Percentiles rank a stretch among this genome's conserved stretches.
Evolutionary conservation across 75 land plant genomes (phyloP).

Genomic region (Azolla pinnata): DNA sequence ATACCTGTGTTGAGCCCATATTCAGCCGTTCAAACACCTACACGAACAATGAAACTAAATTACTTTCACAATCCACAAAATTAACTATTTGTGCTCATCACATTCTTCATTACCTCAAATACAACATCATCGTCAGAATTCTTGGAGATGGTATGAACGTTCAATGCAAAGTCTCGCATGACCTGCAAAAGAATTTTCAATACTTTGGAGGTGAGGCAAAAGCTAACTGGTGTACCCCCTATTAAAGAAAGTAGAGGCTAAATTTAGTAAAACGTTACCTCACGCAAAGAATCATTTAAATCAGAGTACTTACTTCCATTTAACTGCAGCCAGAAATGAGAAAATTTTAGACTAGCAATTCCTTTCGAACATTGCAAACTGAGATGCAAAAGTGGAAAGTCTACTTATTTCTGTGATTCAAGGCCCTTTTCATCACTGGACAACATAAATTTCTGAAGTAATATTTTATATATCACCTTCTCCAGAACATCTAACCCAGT

Average conservation of each 20-base stretch:
- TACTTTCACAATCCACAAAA: background rate
- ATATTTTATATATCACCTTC: no score
- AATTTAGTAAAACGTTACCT: slow-evolving; percentile 6
- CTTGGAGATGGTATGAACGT: slow-evolving; percentile 11
- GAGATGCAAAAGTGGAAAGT: no score
- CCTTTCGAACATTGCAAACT: no score
- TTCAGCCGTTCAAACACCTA: slow-evolving; percentile 10
- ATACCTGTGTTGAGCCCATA: slow-evolving; percentile 11
- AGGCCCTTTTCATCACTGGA: no score
- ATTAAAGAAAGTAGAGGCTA: no score
- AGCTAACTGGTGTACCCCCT: no score
- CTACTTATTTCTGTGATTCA: no score
- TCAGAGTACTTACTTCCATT: slow-evolving; percentile 10
- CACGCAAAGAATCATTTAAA: slow-evolving; percentile 7
- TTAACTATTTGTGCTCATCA: no score
- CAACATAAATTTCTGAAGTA: no score
- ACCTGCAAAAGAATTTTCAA: slow-evolving; percentile 5
- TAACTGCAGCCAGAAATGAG: background rate
- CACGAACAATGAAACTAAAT: background rate
- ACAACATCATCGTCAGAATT: slow-evolving; percentile 11
- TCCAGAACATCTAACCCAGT: slow-evolving; percentile 9
- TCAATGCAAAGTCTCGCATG: slow-evolving; percentile 13
- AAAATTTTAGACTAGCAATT: no score
- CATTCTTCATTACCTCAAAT: slow-evolving; percentile 10
- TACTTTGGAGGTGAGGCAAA: no score